Percentiles rank a stretch among this genome's conserved stretches.
Evolutionary conservation across 306 rosid genomes (phyloP).

Genomic region (Citrullus colocynthis): DNA sequence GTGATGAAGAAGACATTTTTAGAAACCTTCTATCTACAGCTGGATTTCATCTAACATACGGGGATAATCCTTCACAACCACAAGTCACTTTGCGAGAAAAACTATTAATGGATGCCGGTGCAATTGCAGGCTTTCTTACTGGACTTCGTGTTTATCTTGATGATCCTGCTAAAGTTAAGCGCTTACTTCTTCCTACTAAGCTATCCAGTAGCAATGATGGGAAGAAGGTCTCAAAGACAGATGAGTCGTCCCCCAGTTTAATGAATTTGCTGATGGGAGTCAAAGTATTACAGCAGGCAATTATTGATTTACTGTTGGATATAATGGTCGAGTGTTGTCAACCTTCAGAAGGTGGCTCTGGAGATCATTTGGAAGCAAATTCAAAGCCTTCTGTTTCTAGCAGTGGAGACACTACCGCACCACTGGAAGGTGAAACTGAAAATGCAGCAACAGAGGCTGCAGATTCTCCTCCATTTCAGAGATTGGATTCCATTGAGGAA

Average conservation of each 20-base stretch:
- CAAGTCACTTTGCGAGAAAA: conserved; percentile 92
- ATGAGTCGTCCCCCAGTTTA: conserved; percentile 92
- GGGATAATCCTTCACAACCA: conserved; percentile 95
- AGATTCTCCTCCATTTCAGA: conserved; percentile 44
- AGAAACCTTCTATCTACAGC: conserved; percentile 92
- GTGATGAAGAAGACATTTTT: conserved; percentile 95
- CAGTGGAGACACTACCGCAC: conserved; percentile 37
- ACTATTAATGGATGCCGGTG: conserved; percentile 94
- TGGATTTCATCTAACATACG: conserved; percentile 94
- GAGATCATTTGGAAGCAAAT: conserved; percentile 47
- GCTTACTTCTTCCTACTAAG: conserved; percentile 92
- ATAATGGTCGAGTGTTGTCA: conserved; percentile 99
- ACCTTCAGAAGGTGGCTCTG: conserved; percentile 68
- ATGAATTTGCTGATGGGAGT: conserved; percentile 99
- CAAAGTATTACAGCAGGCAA: conserved; percentile 92
- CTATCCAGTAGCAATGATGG: conserved; percentile 75
- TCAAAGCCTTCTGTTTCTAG: conserved; percentile 48
- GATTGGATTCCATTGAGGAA: conserved; percentile 61
- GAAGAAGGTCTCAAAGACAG: conserved; percentile 53
- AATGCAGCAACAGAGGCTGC: conserved; percentile 46
- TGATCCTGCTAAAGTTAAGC: conserved; percentile 97
- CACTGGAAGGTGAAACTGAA: conserved; percentile 48
- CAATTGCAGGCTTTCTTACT: conserved; percentile 94
- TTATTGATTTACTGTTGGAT: conserved; percentile 91
- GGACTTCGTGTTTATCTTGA: conserved; percentile 99